Base-by-base conservation (phyloP, 306 rosid species). In the Vigna mungo region DNA sequence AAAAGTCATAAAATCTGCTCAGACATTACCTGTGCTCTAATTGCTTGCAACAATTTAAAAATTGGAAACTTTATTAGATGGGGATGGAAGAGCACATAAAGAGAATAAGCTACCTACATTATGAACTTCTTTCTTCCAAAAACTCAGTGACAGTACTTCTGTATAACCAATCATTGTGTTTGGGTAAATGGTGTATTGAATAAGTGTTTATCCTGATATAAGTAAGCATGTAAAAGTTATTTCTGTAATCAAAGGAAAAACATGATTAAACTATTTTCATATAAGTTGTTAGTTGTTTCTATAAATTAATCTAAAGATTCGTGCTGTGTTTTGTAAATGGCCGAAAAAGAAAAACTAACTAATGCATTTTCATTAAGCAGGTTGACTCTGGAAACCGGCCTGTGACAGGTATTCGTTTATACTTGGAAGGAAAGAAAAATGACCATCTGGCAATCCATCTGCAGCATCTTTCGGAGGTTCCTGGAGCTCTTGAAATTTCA, bases 371-470 rank as follows among this genome's bases (percentile, higher is more conserved):
- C 16, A 30, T 4, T 80, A 73, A 60, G 78, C 84, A 94, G 98
- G 92, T 90, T 72, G 92, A 92, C 49, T 74, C 95, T 5, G 83
- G 78, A 68, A 89, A 87, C 77, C 88, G 91, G 34, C 97, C 96
- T 1, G 97, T 95, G 54, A 95, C 95, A 14, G 97, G 95, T 18
- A 71, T 92, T 59, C 97, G 96, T 1, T 76, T 95, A 58, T 88
- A 90, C 83, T 79, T 92, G 80, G 98, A 92, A 90, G 96, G 97
- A 54, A 89, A 87, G 78, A 95, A 85, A 71, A 81, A 89, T 11
- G 64, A 92, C 73, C 97, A 82, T 67, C 79, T 92, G 3, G 91
- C 93, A 36, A 83, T 95, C 84, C 98, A 95, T 87, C 93, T 95
- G 52, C 98, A 90, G 81, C 98, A 95, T 80, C 97, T 95, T 36